A percentile compares a stretch with the other conserved stretches of the same genome.
These are phyloP conservation scores for Cydonia oblonga DNA, from an alignment of 331 rosid species.

Conservation along the genomic window DNA sequence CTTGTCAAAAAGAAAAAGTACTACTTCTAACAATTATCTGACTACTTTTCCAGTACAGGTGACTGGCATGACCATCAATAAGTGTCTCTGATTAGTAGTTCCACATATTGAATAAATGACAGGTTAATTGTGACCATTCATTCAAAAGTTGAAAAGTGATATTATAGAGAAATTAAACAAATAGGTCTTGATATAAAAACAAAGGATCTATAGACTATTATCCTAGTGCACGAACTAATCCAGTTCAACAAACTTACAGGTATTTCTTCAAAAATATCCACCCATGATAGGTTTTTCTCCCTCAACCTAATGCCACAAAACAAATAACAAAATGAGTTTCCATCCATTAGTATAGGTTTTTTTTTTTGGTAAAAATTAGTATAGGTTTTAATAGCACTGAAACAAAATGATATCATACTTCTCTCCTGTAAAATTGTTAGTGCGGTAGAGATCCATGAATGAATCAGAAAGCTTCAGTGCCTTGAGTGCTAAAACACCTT, in stretches of 20 bases:
- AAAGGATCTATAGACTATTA: not conserved
- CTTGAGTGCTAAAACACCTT: conserved; percentile 90
- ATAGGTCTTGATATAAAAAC: not conserved
- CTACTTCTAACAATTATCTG: not conserved
- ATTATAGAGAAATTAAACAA: not conserved
- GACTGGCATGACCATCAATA: not conserved
- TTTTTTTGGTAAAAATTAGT: too few relatives aligned
- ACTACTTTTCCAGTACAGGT: not conserved
- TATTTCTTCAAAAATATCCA: conserved; percentile 92
- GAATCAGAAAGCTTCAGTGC: conserved; percentile 91
- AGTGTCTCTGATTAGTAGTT: not conserved
- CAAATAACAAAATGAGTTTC: conserved; percentile 10
- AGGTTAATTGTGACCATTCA: not conserved
- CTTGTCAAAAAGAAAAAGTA: not conserved
- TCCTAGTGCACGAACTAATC: not conserved
- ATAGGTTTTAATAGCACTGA: not conserved
- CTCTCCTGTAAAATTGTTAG: conserved; percentile 78
- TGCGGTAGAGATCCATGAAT: conserved; percentile 92
- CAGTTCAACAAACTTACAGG: conserved; percentile 50
- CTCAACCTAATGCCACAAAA: conserved; percentile 56
- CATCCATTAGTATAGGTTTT: conserved; percentile 9
- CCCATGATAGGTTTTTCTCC: conserved; percentile 93
- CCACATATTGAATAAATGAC: not conserved
- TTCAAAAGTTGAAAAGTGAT: not conserved
- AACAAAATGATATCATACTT: conserved; percentile 39